phyloP scores from a whole-genome alignment of 345 rosid genomes.

The Citrus mangshanensis region DNA sequence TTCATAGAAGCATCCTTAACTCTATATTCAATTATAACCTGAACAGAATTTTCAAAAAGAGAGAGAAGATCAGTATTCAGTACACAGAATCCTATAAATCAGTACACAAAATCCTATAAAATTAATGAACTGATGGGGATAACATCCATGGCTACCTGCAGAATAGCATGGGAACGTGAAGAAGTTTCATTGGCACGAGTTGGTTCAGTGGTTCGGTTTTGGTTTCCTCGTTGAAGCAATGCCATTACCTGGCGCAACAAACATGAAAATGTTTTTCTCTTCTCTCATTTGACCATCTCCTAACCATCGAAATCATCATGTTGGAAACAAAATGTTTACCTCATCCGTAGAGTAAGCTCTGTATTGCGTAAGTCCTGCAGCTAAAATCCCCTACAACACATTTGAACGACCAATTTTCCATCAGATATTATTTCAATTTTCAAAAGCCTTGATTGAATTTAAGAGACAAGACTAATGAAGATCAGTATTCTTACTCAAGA shows the following conservation, averaged over 20 bases:
- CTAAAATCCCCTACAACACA: slow-evolving; percentile 68
- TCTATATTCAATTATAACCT: slow-evolving; percentile 80
- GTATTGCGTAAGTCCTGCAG: slow-evolving; percentile 94
- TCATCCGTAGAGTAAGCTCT: slow-evolving; percentile 95
- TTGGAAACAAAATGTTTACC: slow-evolving; percentile 31
- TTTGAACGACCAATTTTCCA: slow-evolving; percentile 6
- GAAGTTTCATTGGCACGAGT: slow-evolving; percentile 93
- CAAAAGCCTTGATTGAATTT: not conserved
- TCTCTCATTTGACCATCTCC: slow-evolving; percentile 1
- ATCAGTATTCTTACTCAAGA: not conserved
- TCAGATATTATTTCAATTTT: not conserved
- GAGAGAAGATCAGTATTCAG: not conserved
- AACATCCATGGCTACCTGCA: slow-evolving; percentile 51
- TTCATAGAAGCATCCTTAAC: slow-evolving; percentile 71
- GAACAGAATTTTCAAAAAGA: not conserved
- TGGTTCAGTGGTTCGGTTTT: slow-evolving; percentile 92
- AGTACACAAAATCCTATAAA: not conserved
- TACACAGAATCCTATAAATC: not conserved
- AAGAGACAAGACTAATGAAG: not conserved
- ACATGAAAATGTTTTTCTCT: slow-evolving; percentile 3
- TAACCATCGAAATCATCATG: not conserved
- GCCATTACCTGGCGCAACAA: slow-evolving; percentile 71
- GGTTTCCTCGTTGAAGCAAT: slow-evolving; percentile 88
- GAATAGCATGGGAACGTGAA: slow-evolving; percentile 94
- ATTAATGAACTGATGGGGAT: not conserved